Percentiles rank a stretch among this genome's conserved stretches.
Conservation (phyloP, 2,329 filamentous ascomycete species). For the Phaeosphaeriaceae sp. region DNA sequence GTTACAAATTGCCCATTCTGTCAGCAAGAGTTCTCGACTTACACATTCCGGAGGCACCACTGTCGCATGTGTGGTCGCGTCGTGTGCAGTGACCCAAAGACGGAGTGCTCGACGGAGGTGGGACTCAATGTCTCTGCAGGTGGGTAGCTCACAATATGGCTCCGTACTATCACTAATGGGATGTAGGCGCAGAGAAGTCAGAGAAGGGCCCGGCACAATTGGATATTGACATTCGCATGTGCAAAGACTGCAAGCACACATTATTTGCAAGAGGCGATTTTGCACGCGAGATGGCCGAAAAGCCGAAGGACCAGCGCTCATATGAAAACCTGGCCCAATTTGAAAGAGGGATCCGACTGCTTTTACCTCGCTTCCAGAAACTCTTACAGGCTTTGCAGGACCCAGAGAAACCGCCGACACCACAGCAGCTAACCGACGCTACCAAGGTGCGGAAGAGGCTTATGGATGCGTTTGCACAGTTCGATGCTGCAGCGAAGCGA, state of each 20-base stretch:
- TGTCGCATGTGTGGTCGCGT: conserved; percentile 93
- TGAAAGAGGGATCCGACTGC: conserved; percentile 80
- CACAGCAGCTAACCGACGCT: conserved; percentile 80
- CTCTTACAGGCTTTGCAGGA: conserved; percentile 76
- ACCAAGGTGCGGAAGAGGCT: conserved; percentile 88
- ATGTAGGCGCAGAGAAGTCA: conserved; percentile 42
- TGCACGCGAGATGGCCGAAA: conserved; percentile 69
- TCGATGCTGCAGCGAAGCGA: conserved; percentile 80
- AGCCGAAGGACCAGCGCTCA: conserved; percentile 76
- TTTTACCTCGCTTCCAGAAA: conserved; percentile 85
- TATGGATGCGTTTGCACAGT: conserved; percentile 88
- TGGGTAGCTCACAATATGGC: conserved; percentile 49
- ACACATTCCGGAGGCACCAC: conserved; percentile 92
- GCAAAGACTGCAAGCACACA: conserved; percentile 81
- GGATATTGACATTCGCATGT: conserved; percentile 86
- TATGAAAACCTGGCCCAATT: conserved; percentile 88
- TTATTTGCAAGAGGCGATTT: conserved; percentile 81
- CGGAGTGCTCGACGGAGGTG: conserved; percentile 83
- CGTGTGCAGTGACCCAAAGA: conserved; percentile 86
- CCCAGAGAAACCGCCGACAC: conserved; percentile 68
- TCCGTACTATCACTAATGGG: background rate
- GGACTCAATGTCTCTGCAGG: conserved; percentile 76
- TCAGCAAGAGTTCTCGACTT: conserved; percentile 92
- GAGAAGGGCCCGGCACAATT: conserved; percentile 62
- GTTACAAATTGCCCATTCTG: conserved; percentile 90